phyloP scores from a whole-genome alignment of 208 protist genomes.

The Leishmania guyanensis region DNA sequence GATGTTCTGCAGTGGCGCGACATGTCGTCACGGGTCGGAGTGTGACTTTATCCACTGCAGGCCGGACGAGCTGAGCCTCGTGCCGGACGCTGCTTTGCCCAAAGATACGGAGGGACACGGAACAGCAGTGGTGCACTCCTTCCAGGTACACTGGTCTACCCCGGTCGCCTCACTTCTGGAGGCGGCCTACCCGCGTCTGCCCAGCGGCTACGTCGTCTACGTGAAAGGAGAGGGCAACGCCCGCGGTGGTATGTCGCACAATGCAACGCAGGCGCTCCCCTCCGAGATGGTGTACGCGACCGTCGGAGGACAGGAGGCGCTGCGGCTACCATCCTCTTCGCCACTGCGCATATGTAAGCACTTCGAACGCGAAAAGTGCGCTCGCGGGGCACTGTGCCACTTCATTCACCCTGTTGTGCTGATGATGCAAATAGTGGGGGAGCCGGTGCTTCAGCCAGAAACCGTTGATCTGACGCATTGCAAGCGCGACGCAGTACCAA shows the following conservation, averaged over 20 bases:
- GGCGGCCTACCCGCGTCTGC: conserved; percentile 46
- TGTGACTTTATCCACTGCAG: conserved; percentile 79
- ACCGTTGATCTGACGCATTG: not conserved
- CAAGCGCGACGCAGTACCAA: not conserved
- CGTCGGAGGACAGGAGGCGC: conserved; percentile 47
- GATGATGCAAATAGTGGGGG: not conserved
- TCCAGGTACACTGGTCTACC: conserved; percentile 59
- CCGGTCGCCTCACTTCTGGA: conserved; percentile 36
- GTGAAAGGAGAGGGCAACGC: conserved; percentile 37
- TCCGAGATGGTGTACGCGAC: conserved; percentile 61
- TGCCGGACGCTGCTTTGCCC: conserved; percentile 14
- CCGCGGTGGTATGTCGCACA: not conserved
- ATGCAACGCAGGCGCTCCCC: conserved; percentile 20
- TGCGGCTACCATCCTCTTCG: conserved; percentile 29
- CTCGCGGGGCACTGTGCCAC: conserved; percentile 52
- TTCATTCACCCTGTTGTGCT: conserved; percentile 70
- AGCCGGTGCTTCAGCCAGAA: not conserved
- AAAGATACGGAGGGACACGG: conserved; percentile 11
- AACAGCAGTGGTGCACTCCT: conserved; percentile 25
- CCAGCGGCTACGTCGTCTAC: conserved; percentile 40
- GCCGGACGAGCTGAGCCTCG: conserved; percentile 38
- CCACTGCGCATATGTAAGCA: conserved; percentile 72
- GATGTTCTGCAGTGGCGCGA: conserved; percentile 39
- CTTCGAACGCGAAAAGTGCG: conserved; percentile 70
- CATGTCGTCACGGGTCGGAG: conserved; percentile 45